These are phyloP conservation scores for Saccharomycopsis hybrid DNA, from an alignment of 1,139 yeast genomes.

Conservation along the genomic window DNA sequence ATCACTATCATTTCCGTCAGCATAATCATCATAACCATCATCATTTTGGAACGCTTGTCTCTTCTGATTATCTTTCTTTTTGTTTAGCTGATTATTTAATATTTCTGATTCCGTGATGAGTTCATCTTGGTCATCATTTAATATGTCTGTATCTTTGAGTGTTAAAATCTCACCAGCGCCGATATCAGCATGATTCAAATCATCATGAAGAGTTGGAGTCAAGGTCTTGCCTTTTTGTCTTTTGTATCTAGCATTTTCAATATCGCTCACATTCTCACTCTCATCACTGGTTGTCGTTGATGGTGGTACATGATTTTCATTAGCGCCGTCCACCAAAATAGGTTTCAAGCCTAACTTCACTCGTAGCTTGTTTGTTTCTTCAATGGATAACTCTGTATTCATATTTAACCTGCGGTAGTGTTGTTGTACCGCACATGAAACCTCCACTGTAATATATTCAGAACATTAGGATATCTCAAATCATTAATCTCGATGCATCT, in stretches of 20 bases:
- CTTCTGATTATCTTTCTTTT: conserved; percentile 24
- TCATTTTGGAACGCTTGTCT: neutral
- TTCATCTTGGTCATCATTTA: conserved; percentile 44
- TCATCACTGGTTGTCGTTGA: no score
- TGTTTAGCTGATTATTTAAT: conserved; percentile 28
- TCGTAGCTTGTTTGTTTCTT: conserved; percentile 49
- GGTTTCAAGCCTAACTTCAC: conserved; percentile 43
- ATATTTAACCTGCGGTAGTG: neutral
- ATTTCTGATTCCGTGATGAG: conserved; percentile 31
- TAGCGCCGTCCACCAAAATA: conserved; percentile 28
- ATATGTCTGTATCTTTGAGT: conserved; percentile 50
- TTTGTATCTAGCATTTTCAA: no score
- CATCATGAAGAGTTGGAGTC: conserved; percentile 25
- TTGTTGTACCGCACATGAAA: no score
- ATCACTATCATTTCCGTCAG: conserved; percentile 24
- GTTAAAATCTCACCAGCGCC: conserved; percentile 56
- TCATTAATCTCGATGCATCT: no score
- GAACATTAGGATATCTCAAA: no score
- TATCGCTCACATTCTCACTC: neutral
- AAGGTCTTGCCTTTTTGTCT: conserved; percentile 13
- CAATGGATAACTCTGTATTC: conserved; percentile 32
- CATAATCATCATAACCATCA: conserved; percentile 20
- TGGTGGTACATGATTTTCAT: no score
- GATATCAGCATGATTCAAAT: conserved; percentile 37
- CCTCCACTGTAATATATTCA: no score